Evolutionary conservation across 1,139 yeast species (phyloP).

Genomic region (Hemisphaericaspora subhashii): DNA sequence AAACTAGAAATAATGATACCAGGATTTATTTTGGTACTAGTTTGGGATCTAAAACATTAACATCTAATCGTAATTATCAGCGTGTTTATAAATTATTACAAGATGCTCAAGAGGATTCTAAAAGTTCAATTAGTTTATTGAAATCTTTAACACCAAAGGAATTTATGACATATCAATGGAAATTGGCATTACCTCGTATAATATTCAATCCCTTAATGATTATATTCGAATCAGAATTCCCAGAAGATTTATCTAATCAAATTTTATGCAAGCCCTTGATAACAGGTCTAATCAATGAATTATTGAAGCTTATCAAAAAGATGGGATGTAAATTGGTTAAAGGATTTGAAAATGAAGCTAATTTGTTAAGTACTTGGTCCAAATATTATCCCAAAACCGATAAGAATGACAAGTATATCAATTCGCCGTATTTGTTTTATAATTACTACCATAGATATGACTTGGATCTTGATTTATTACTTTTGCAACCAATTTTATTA

Average conservation of each 20-base stretch:
- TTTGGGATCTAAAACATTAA: conserved; percentile 10
- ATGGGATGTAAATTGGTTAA: conserved; percentile 75
- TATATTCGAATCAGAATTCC: conserved; percentile 68
- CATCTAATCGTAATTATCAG: conserved; percentile 22
- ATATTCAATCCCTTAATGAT: conserved; percentile 77
- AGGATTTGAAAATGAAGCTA: conserved; percentile 64
- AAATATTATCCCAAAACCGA: conserved; percentile 38
- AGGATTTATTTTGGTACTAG: conserved; percentile 44
- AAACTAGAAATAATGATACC: conserved; percentile 32
- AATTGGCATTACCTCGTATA: conserved; percentile 73
- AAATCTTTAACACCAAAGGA: conserved; percentile 55
- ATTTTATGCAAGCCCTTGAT: conserved; percentile 83
- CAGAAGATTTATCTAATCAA: conserved; percentile 57
- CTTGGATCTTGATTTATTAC: conserved; percentile 67
- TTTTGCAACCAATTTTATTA: conserved; percentile 80
- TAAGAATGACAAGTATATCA: conserved; percentile 31
- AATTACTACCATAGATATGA: conserved; percentile 56
- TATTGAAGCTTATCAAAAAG: conserved; percentile 69
- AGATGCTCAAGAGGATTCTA: conserved; percentile 33
- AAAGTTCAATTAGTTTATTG: conserved; percentile 39
- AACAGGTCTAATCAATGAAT: conserved; percentile 74
- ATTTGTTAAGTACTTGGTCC: conserved; percentile 55
- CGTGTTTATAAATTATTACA: conserved; percentile 36
- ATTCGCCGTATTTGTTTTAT: conserved; percentile 58
- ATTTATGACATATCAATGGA: conserved; percentile 79